Evolutionary conservation across 805 yeast genomes (phyloP).

Genomic region (Saturnispora besseyi): DNA sequence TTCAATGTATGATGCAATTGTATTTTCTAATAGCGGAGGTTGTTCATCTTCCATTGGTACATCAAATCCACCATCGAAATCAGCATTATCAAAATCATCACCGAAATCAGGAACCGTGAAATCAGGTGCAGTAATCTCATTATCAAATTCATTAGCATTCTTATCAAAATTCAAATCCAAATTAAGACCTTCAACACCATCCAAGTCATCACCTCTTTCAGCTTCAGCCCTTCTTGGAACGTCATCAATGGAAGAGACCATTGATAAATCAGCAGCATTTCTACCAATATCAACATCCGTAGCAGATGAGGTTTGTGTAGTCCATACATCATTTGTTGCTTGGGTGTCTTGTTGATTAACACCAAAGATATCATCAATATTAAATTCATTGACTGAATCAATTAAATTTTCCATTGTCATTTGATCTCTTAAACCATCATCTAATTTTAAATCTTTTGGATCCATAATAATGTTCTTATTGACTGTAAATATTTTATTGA

Average conservation of each 20-base stretch:
- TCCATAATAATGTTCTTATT: slow-evolving; percentile 47
- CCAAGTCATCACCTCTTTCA: slow-evolving; percentile 25
- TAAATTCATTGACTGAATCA: slow-evolving; percentile 48
- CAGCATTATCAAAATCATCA: slow-evolving; percentile 42
- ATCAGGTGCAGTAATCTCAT: slow-evolving; percentile 5
- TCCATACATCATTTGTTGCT: slow-evolving; percentile 8
- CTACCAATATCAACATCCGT: slow-evolving; percentile 17
- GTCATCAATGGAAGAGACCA: slow-evolving; percentile 17
- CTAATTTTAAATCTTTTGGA: slow-evolving; percentile 47
- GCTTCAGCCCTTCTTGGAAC: slow-evolving; percentile 19
- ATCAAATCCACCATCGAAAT: slow-evolving; percentile 23
- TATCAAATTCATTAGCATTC: slow-evolving; percentile 6
- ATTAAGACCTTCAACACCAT: slow-evolving; percentile 26
- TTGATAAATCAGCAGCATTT: slow-evolving; percentile 2
- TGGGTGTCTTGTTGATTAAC: slow-evolving; percentile 9
- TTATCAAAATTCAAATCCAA: slow-evolving; percentile 28
- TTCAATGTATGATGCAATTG: not conserved
- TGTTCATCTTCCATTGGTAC: slow-evolving; percentile 11
- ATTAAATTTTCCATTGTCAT: slow-evolving; percentile 71
- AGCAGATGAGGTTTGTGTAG: not conserved
- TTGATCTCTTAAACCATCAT: slow-evolving; percentile 60
- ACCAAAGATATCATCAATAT: slow-evolving; percentile 29
- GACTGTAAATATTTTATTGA: slow-evolving; percentile 56
- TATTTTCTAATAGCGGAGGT: slow-evolving; percentile 1
- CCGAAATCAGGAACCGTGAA: slow-evolving; percentile 15